These are phyloP conservation scores for Saccharomycopsis selenospora DNA, from an alignment of 805 yeast species.

Conservation along the genomic window DNA sequence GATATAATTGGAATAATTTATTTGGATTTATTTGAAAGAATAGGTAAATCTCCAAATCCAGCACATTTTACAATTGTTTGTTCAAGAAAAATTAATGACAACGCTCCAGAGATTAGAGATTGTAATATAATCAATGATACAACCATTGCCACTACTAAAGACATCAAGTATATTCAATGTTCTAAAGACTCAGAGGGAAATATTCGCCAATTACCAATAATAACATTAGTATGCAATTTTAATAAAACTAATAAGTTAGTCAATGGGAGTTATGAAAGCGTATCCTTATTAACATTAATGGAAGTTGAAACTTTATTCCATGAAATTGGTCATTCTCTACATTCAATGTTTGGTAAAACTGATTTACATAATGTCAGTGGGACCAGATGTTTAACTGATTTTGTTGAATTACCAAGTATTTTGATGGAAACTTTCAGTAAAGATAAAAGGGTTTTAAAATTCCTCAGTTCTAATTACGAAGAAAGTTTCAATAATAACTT, in stretches of 20 bases:
- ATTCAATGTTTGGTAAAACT: slow-evolving; percentile 92
- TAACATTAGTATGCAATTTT: slow-evolving; percentile 84
- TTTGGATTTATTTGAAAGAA: slow-evolving; percentile 77
- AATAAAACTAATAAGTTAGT: slow-evolving; percentile 32
- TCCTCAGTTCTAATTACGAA: slow-evolving; percentile 64
- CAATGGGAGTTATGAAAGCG: slow-evolving; percentile 27
- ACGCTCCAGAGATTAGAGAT: slow-evolving; percentile 32
- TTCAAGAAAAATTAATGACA: slow-evolving; percentile 66
- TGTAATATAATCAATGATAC: slow-evolving; percentile 23
- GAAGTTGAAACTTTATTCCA: slow-evolving; percentile 95
- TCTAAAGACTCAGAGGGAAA: slow-evolving; percentile 32
- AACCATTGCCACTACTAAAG: not conserved
- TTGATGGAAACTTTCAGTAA: slow-evolving; percentile 89
- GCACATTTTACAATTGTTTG: slow-evolving; percentile 96
- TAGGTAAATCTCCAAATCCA: slow-evolving; percentile 72
- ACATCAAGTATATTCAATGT: slow-evolving; percentile 20
- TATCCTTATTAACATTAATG: slow-evolving; percentile 56
- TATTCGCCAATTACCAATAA: slow-evolving; percentile 76
- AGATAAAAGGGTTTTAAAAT: slow-evolving; percentile 64
- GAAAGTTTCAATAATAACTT: slow-evolving; percentile 1
- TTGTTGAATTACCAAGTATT: slow-evolving; percentile 95
- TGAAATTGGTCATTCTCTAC: slow-evolving; percentile 99
- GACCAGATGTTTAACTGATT: slow-evolving; percentile 91
- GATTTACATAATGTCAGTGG: slow-evolving; percentile 87
- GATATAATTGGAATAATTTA: slow-evolving; percentile 75